phyloP scores from a whole-genome alignment of 2,329 filamentous ascomycete species.

The Aspergillus carbonarius region DNA sequence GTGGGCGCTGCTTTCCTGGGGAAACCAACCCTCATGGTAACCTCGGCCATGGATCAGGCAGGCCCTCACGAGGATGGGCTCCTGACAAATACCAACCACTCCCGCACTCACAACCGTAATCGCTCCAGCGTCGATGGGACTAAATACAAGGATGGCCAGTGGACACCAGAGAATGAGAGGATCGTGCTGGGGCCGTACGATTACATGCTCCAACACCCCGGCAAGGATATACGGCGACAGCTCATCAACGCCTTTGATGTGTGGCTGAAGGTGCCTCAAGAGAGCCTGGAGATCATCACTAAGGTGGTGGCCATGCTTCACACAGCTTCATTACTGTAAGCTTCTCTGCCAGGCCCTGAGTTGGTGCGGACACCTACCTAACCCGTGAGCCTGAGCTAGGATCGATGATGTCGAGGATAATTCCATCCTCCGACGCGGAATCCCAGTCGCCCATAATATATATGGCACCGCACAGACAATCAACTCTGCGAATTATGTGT shows the following conservation, averaged over 20 bases:
- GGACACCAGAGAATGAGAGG: slow-evolving; percentile 41
- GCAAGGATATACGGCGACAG: slow-evolving; percentile 47
- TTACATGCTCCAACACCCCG: slow-evolving; percentile 45
- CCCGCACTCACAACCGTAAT: slow-evolving; percentile 33
- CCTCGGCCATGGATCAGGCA: slow-evolving; percentile 56
- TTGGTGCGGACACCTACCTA: not conserved
- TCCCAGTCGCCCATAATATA: slow-evolving; percentile 50
- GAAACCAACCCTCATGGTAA: slow-evolving; percentile 50
- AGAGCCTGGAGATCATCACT: slow-evolving; percentile 43
- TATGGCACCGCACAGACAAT: slow-evolving; percentile 54
- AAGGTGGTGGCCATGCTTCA: slow-evolving; percentile 48
- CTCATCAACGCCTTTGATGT: slow-evolving; percentile 47
- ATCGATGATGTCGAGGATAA: slow-evolving; percentile 54
- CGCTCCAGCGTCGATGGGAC: slow-evolving; percentile 41
- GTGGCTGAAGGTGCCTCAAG: slow-evolving; percentile 45
- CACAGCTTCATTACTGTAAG: slow-evolving; percentile 46
- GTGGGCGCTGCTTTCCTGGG: slow-evolving; percentile 6
- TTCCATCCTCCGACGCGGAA: slow-evolving; percentile 49
- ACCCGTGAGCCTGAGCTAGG: slow-evolving; percentile 18
- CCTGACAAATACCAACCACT: slow-evolving; percentile 24
- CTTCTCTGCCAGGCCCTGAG: not conserved
- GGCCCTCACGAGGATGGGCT: slow-evolving; percentile 49
- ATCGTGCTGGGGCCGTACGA: slow-evolving; percentile 48
- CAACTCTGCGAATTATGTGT: slow-evolving; percentile 53
- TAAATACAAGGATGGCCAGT: slow-evolving; percentile 39